Evolutionary conservation across 768 basidiomycete genomes (phyloP), one percentile per base, ranked within the genome.

Genomic region (Lentinus tigrinus): DNA sequence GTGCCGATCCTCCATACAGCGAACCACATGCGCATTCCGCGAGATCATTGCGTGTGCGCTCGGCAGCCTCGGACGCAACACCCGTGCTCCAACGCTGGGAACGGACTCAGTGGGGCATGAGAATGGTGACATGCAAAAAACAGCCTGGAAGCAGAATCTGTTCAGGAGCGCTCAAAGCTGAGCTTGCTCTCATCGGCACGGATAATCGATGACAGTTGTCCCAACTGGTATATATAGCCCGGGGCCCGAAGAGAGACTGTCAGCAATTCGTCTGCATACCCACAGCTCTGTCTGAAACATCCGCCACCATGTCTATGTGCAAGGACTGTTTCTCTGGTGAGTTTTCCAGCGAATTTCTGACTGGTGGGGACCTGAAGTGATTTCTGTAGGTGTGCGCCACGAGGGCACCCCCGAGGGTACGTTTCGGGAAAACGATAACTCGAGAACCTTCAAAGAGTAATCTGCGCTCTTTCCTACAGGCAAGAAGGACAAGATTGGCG

Each of bases 321-420:
- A 72, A 76, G 57, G 68, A 87, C 63, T 88, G 85, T 56, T 58
- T 85, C 54, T 75, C 75, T 68, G 84, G 85, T 82, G 52, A 39
- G 71, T 53, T n/a, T 34, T 11, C 11, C 16, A 19, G 13, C 21
- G 14, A 1, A 4, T 28, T 4, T 26, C 19, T 17, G 9, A 6
- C n/a, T 28, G n/a, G 9, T 31, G 31, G 5, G 6, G 11, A 47
- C 16, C 16, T 36, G 36, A 23, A 42, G n/a, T 13, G 7, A n/a
- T 38, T 10, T 26, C 19, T 34, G 10, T 19, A 73, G 74, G 72
- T 40, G 71, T 74, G 47, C 69, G 67, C 53, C 72, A 75, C 52
- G 72, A 75, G 48, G 76, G 74, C 24, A 68, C 66, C 14, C 64
- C 75, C 6, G 68, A 70, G 55, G 76, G 76, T 76, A 47, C 19